Conservation (phyloP, 2,329 filamentous ascomycete genomes). For the Aureobasidium mangrovei region DNA sequence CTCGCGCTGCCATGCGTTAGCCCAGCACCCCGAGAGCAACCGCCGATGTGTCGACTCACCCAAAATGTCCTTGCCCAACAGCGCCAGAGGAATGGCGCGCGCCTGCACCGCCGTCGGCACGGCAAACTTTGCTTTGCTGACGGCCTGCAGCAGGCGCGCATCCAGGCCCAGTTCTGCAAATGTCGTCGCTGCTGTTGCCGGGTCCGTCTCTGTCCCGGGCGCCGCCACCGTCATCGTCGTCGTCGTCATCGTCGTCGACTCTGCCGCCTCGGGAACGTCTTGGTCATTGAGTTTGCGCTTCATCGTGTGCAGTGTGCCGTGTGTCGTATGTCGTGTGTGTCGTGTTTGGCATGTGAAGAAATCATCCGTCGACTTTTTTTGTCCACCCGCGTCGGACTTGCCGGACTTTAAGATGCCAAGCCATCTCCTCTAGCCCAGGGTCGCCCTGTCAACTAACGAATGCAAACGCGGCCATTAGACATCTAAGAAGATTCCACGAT, state of each 20-base stretch:
- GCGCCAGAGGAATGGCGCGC: conserved; percentile 75
- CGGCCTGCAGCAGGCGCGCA: conserved; percentile 72
- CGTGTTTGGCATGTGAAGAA: neutral
- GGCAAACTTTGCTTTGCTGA: conserved; percentile 74
- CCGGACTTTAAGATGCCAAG: conserved; percentile 7
- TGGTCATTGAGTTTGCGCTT: conserved; percentile 45
- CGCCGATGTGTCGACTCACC: conserved; percentile 29
- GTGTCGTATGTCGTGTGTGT: conserved; percentile 2
- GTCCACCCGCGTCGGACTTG: conserved; percentile 2
- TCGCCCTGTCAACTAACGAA: no score
- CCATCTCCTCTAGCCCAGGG: neutral
- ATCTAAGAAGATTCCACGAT: neutral
- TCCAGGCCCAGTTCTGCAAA: conserved; percentile 79
- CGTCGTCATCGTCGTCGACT: conserved; percentile 16
- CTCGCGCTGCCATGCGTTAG: conserved; percentile 53
- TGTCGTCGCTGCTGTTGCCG: conserved; percentile 30
- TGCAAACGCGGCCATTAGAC: no score
- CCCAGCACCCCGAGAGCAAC: neutral
- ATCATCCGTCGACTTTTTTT: conserved; percentile 12
- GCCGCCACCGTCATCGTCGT: conserved; percentile 13
- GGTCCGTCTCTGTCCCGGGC: conserved; percentile 9
- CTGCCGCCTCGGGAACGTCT: conserved; percentile 34
- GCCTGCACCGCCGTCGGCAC: conserved; percentile 83
- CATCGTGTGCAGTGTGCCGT: conserved; percentile 21
- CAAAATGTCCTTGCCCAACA: conserved; percentile 81